Evolutionary conservation across 352 stramenopile species (phyloP).

Genomic region (Globisporangium irregulare): DNA sequence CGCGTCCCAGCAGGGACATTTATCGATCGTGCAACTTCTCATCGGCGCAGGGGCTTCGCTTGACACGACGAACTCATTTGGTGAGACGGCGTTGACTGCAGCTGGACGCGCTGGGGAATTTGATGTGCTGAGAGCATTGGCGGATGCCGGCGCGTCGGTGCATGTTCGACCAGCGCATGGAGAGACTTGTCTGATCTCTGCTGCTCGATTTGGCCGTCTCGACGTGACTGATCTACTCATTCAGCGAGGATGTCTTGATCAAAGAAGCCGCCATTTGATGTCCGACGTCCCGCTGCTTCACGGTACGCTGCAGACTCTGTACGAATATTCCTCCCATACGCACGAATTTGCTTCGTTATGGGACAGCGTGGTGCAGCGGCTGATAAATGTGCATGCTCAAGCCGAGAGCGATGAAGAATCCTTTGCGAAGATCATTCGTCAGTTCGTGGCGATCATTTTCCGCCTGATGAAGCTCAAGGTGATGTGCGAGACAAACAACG

Average conservation of each 20-base stretch:
- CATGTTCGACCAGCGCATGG: background rate
- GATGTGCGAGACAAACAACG: background rate
- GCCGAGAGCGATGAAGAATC: background rate
- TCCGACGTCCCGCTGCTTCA: background rate
- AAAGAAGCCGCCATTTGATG: background rate
- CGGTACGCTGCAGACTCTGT: constrained; percentile 5
- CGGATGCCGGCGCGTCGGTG: background rate
- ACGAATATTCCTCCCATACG: background rate
- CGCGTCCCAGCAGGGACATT: background rate
- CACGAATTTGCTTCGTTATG: constrained; percentile 11
- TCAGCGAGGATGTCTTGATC: background rate
- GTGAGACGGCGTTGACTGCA: constrained; percentile 4
- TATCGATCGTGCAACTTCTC: background rate
- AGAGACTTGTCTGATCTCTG: constrained; percentile 6
- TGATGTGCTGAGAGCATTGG: background rate
- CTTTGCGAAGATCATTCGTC: background rate
- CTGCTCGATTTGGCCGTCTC: background rate
- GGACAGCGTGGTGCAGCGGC: constrained; percentile 1
- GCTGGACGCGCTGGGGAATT: constrained; percentile 1
- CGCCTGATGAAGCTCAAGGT: constrained; percentile 7
- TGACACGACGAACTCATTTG: background rate
- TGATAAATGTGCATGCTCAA: background rate
- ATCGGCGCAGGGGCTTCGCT: background rate
- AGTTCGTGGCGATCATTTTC: constrained; percentile 4
- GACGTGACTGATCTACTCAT: background rate